Evolutionary conservation across 164 flowering plant genomes (phyloP), one percentile per base, ranked within the genome.

Genomic region (Tetracentron sinense): DNA sequence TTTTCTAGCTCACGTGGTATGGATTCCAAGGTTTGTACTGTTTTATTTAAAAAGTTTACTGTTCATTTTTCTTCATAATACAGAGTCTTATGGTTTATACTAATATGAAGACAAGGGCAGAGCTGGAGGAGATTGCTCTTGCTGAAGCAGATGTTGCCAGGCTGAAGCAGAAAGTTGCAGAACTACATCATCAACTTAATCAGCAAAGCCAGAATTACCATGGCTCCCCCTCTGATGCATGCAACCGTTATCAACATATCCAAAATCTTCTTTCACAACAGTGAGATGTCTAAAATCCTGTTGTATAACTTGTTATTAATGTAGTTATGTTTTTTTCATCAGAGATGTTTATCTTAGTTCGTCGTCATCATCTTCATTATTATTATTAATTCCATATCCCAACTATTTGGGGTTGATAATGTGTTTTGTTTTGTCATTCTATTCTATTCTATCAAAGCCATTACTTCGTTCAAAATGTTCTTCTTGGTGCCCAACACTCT

Each of bases 131-230:
- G n/a, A n/a, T n/a, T n/a, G n/a, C n/a, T n/a, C n/a, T n/a, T n/a
- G n/a, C n/a, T n/a, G n/a, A n/a, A n/a, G n/a, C n/a, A n/a, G n/a
- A n/a, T n/a, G n/a, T n/a, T n/a, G n/a, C 96, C 59, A 79, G 92
- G 74, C 75, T 94, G 79, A 94, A 94, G 81, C 99, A 94, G 69
- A 94, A 91, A 69, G 99, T 94, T 71, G 91, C 99, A n/a, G 99
- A 91, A 75, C 88, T 94, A 16, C 99, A 91, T 68, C 87, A 85
- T 79, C 99, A 94, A 77, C 87, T 94, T 56, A 91, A 85, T 77
- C 96, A 86, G 77, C 99, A 94, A 65, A 80, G 96, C 12, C 96
- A 89, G 66, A 82, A 86, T 76, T 91, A 91, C 20, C 86, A 81
- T 82, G 95, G 93, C 21, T 81, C 91, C 44, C 81, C 83, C 58